Evolutionary conservation across 2,329 filamentous ascomycete genomes (phyloP), one percentile per base, ranked within the genome.

Genomic region (Sclerotinia sclerotiorum): DNA sequence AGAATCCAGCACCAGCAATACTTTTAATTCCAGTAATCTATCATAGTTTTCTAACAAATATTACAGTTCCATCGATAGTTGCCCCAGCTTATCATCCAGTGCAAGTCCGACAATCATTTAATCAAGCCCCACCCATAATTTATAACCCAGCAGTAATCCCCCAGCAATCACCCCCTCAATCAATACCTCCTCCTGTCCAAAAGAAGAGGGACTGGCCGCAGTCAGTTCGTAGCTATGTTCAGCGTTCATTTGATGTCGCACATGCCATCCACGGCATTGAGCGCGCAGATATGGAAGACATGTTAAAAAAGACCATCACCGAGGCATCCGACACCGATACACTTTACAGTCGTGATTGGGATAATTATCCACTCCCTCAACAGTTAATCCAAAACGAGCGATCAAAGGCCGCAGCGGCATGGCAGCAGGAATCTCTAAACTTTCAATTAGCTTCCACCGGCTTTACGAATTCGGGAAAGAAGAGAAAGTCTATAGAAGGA

Each of bases 171-270:
- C 76, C 70, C 42, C 70, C 72, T 65, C 69, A 76, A 69, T 73
- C 73, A 69, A 69, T 73, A 77, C 69, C 72, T 74, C 70, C 71
- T 76, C 56, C 73, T 77, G 69, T 73, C 78, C 83, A 84, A 78
- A 77, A 76, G 71, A 78, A 90, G 81, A 88, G 90, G 75, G 87
- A 90, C 74, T 98, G 93, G 90, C 89, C 93, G 44, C 82, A 87
- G 55, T 87, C 90, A n/a, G 92, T 98, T 70, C 91, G 93, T 74
- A 84, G 85, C 73, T 98, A 97, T 81, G 94, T 98, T 44, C 90
- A 93, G 76, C 89, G 93, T 76, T 94, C 93, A 35, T 98, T 98
- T 78, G 88, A 91, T 63, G 86, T 88, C 35, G 86, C 88, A 69
- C 91, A 93, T 77, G 82, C 88, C 72, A 84, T 91, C 71, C 76